A percentile compares a stretch with the other conserved stretches of the same genome.
phyloP scores from a whole-genome alignment of 2,329 filamentous ascomycete genomes.

The Curvularia sp. region DNA sequence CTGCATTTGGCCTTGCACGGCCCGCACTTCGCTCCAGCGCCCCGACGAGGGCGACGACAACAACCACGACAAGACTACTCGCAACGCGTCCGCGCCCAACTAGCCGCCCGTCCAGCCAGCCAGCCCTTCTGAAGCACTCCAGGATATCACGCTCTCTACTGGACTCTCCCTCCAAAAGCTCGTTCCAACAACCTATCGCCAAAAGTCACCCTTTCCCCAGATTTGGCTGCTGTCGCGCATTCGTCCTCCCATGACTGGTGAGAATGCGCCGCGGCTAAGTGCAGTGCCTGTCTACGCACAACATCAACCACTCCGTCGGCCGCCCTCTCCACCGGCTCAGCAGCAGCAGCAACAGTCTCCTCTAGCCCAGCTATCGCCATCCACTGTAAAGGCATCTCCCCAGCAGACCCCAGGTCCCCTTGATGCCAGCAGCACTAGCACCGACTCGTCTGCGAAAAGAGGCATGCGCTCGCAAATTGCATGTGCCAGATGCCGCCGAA shows the following conservation, averaged over 20 bases:
- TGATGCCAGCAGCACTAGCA: slow-evolving; percentile 27
- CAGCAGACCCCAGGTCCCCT: slow-evolving; percentile 35
- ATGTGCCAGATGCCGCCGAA: slow-evolving; percentile 76
- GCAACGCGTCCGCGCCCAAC: slow-evolving; percentile 2
- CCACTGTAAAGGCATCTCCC: slow-evolving; percentile 43
- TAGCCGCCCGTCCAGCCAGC: background rate
- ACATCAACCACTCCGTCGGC: slow-evolving; percentile 27
- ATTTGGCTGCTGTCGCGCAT: slow-evolving; percentile 35
- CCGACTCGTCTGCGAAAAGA: slow-evolving; percentile 31
- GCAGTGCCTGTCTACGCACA: slow-evolving; percentile 23
- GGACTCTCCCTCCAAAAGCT: background rate
- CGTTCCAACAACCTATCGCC: slow-evolving; percentile 26
- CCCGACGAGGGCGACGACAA: slow-evolving; percentile 2
- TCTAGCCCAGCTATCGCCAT: slow-evolving; percentile 35
- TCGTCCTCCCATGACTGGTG: slow-evolving; percentile 26
- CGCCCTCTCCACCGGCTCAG: slow-evolving; percentile 28
- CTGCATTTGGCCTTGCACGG: slow-evolving; percentile 7
- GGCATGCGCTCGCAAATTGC: slow-evolving; percentile 80
- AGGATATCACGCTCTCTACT: background rate
- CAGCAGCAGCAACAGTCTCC: slow-evolving; percentile 26
- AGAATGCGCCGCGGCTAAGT: slow-evolving; percentile 35
- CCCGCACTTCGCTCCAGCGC: slow-evolving; percentile 1
- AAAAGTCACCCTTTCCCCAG: slow-evolving; percentile 39
- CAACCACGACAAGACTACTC: background rate
- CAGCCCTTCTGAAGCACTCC: background rate